Evolutionary conservation across 805 yeast genomes (phyloP).

Genomic region (Metschnikowia baotianmanensis): DNA sequence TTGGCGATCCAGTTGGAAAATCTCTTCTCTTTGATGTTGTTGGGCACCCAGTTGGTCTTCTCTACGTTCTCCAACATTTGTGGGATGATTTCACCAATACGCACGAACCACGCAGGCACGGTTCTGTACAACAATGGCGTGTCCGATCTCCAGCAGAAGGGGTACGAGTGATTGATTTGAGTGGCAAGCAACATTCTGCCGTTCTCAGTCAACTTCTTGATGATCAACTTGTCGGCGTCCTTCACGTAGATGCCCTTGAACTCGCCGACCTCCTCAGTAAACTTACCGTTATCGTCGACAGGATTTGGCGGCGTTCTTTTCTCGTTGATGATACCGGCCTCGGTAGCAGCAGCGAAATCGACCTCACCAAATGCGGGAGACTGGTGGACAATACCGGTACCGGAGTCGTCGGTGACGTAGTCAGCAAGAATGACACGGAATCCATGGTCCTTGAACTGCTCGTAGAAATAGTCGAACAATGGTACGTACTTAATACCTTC

Average conservation of each 20-base stretch:
- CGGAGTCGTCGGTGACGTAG: constrained; percentile 89
- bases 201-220: constrained; percentile 72
- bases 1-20: constrained; percentile 97
- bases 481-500: constrained; percentile 82
- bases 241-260: constrained; percentile 86
- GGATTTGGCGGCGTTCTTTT: constrained; percentile 84
- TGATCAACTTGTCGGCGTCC: constrained; percentile 91
- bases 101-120: constrained; percentile 98
- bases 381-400: constrained; percentile 99
- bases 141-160: constrained; percentile 99
- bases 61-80: constrained; percentile 84
- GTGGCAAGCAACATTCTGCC: constrained; percentile 74
- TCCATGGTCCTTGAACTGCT: constrained; percentile 70
- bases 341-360: constrained; percentile 83
- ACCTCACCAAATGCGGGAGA: constrained; percentile 99
- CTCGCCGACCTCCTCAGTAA: constrained; percentile 71
- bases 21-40: constrained; percentile 85
- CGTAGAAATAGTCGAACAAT: constrained; percentile 75
- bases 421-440: constrained; percentile 80
- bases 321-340: constrained; percentile 70
- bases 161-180: constrained; percentile 93
- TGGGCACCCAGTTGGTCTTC: constrained; percentile 93
- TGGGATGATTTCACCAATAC: constrained; percentile 83
- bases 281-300: constrained; percentile 87
- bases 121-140: constrained; percentile 95